Evolutionary conservation across 768 basidiomycete species (phyloP).

Genomic region (Psilocybe sp.): DNA sequence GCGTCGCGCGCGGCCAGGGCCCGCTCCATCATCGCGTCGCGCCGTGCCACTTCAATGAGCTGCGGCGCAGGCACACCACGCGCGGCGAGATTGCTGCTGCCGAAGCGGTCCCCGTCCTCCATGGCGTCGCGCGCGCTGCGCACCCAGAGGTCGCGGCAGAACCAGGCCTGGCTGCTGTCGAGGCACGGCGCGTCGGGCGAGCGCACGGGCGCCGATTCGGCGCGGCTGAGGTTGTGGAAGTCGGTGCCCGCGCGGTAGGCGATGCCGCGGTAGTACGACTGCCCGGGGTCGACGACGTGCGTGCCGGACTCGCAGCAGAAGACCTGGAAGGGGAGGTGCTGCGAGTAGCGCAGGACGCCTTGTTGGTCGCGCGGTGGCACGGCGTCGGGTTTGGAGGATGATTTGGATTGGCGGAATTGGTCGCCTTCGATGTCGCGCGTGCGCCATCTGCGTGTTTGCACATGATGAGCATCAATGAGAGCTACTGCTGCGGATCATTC

Average conservation of each 20-base stretch:
- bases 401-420: slow-evolving; percentile 95
- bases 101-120: slow-evolving; percentile 42
- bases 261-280: slow-evolving; percentile 93
- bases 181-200: slow-evolving; percentile 84
- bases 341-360: slow-evolving; percentile 80
- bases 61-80: slow-evolving; percentile 24
- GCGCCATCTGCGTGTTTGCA: slow-evolving; percentile 65
- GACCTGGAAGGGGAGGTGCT: slow-evolving; percentile 95
- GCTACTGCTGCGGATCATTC: slow-evolving; percentile 18
- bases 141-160: slow-evolving; percentile 97
- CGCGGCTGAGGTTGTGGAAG: slow-evolving; percentile 74
- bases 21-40: slow-evolving; percentile 27
- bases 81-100: no score
- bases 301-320: slow-evolving; percentile 99
- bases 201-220: slow-evolving; percentile 54
- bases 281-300: slow-evolving; percentile 92
- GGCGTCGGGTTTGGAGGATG: slow-evolving; percentile 84
- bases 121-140: slow-evolving; percentile 76
- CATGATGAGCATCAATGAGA: slow-evolving; percentile 1
- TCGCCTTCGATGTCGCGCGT: slow-evolving; percentile 98
- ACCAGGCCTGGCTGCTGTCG: slow-evolving; percentile 97
- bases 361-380: slow-evolving; percentile 88
- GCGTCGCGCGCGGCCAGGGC: slow-evolving; percentile 33
- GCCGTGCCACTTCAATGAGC: slow-evolving; percentile 27
- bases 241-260: slow-evolving; percentile 79